phyloP scores from a whole-genome alignment of 306 rosid genomes.

The Ammopiptanthus mongolicus region DNA sequence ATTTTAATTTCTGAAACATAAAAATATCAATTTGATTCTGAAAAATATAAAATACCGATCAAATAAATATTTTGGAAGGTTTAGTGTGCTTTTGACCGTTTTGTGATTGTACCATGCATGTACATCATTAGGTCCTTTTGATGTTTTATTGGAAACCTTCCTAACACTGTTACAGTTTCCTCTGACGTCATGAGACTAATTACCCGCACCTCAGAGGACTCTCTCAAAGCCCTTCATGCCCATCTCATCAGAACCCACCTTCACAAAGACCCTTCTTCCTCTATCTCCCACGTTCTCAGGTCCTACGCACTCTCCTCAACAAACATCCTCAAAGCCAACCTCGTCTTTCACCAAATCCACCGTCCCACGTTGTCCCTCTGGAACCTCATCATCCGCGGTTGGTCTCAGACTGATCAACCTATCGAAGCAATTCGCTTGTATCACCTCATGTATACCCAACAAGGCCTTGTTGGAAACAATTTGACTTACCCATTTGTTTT shows the following conservation, averaged over 20 bases:
- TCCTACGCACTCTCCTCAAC: slow-evolving; percentile 42
- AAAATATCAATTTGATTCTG: too few species aligned
- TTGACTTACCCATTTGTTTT: slow-evolving; percentile 54
- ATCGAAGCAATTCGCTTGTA: slow-evolving; percentile 53
- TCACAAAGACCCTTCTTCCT: slow-evolving; percentile 39
- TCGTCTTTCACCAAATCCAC: slow-evolving; percentile 47
- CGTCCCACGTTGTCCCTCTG: slow-evolving; percentile 56
- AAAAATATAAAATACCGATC: too few species aligned
- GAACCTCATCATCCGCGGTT: slow-evolving; percentile 69
- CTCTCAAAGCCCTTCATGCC: slow-evolving; percentile 44
- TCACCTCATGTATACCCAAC: slow-evolving; percentile 31
- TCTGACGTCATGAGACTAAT: too few species aligned
- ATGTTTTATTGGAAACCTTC: too few species aligned
- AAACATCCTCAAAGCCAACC: slow-evolving; percentile 38
- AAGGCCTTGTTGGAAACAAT: slow-evolving; percentile 45
- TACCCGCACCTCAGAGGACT: too few species aligned
- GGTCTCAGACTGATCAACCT: slow-evolving; percentile 51
- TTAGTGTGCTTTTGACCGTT: too few species aligned
- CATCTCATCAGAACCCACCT: slow-evolving; percentile 46
- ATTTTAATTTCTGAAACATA: too few species aligned
- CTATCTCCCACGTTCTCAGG: slow-evolving; percentile 49
- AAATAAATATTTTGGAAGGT: too few species aligned
- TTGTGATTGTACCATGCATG: too few species aligned
- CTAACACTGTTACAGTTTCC: too few species aligned
- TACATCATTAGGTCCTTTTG: too few species aligned